phyloP scores from a whole-genome alignment of 768 basidiomycete species.

The Auricularia heimuer region DNA sequence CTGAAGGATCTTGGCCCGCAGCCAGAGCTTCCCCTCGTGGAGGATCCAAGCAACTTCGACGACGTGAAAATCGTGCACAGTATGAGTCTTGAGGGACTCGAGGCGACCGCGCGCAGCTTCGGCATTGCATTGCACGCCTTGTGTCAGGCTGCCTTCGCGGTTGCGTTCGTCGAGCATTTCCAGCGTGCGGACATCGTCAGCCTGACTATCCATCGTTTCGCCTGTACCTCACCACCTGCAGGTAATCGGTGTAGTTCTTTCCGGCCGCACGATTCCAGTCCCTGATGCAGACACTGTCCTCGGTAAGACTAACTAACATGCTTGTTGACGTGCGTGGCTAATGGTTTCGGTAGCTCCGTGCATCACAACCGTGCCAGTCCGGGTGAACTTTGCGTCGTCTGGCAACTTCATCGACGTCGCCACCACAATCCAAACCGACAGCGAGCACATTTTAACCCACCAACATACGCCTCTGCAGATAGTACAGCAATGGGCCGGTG shows the following conservation, averaged over 20 bases:
- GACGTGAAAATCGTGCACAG: not conserved
- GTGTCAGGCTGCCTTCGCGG: not conserved
- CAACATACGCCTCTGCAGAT: not conserved
- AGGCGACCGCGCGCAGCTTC: not conserved
- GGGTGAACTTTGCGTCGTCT: not conserved
- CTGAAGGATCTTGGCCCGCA: not conserved
- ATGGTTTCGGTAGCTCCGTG: not conserved
- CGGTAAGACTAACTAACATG: not conserved
- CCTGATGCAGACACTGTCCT: not conserved
- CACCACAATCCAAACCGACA: not conserved
- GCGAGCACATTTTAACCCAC: not conserved
- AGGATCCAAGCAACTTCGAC: not conserved
- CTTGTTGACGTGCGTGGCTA: not conserved
- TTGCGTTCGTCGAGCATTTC: not conserved
- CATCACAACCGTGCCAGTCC: not conserved
- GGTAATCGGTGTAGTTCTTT: slow-evolving; percentile 1
- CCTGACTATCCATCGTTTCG: not conserved
- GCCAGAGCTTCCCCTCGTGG: not conserved
- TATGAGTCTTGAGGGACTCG: not conserved
- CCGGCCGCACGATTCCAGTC: not conserved
- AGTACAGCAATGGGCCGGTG: not conserved
- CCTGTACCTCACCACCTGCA: not conserved
- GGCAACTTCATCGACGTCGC: not conserved
- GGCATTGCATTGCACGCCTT: not conserved
- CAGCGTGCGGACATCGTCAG: not conserved